Base-by-base conservation (phyloP, 345 rosid genomes). In the Eucalyptus sp. region DNA sequence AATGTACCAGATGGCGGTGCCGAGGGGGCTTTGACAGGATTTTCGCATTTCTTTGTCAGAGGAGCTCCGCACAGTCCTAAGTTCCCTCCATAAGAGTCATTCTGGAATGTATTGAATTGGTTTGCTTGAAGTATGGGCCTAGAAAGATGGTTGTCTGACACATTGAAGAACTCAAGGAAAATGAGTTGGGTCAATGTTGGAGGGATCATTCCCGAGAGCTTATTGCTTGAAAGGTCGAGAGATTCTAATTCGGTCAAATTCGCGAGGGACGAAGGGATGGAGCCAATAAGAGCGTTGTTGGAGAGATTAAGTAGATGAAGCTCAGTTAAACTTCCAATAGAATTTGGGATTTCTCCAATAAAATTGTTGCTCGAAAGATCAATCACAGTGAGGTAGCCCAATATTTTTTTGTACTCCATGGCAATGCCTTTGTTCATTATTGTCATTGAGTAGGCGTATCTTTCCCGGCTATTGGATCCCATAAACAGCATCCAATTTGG, bases 191-290 rank as follows among this genome's bases (percentile, higher is more conserved):
- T 25, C 25, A 92, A 46, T 24, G 84, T 13, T 10, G 3, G 52
- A 83, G 93, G 90, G 24, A 92, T 92, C 33, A 68, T 33, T 18
- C 93, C 86, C 0, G 88, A 88, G 48, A 92, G 56, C 25, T 89
- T 48, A 60, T 90, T 92, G 2, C 25, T 49, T 3, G 92, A 89
- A 29, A 90, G 87, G 56, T 88, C 91, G 43, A 91, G 86, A 14
- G 87, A 64, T 37, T 87, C 91, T 4, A 90, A 83, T 3, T 88
- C 18, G 4, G 9, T 50, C 6, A 90, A 44, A 29, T 87, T 58
- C 1, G 48, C 88, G 0, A 88, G 14, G 18, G 54, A 76, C 2
- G 27, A 18, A 11, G 90, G 89, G 18, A 90, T 66, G 37, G 17
- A 3, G 20, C 93, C 88, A 5, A 10, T 52, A 54, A 92, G 60